These are phyloP conservation scores for Hortaea werneckii DNA, from an alignment of 2,329 filamentous ascomycete species.

Conservation along the genomic window DNA sequence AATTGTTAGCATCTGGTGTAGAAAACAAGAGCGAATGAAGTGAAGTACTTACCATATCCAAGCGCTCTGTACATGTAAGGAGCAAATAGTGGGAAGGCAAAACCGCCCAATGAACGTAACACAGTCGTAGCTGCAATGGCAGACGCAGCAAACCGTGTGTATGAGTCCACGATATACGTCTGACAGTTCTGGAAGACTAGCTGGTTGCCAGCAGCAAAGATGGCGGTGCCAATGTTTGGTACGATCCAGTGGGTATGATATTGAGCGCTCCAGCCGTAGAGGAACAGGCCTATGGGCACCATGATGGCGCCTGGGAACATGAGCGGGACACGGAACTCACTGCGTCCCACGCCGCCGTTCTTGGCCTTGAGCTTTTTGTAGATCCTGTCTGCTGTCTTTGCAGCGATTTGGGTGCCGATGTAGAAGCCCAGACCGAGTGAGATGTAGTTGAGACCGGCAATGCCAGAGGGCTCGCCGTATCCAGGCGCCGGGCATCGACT, in stretches of 20 bases:
- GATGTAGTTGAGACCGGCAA: constrained; percentile 30
- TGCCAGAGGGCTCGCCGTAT: constrained; percentile 19
- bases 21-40: background rate
- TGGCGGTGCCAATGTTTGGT: constrained; percentile 48
- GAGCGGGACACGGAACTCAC: constrained; percentile 39
- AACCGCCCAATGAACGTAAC: constrained; percentile 46
- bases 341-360: constrained; percentile 28
- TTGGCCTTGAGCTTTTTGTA: constrained; percentile 28
- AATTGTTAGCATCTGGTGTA: background rate
- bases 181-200: constrained; percentile 49
- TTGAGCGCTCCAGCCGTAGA: constrained; percentile 50
- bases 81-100: constrained; percentile 52
- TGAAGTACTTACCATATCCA: constrained; percentile 26
- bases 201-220: constrained; percentile 47
- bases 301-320: constrained; percentile 47
- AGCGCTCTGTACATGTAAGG: constrained; percentile 38
- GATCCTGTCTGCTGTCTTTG: constrained; percentile 27
- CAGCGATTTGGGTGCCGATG: constrained; percentile 35
- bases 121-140: constrained; percentile 47
- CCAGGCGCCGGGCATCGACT: constrained; percentile 1
- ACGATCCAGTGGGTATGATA: constrained; percentile 47
- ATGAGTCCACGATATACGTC: constrained; percentile 52
- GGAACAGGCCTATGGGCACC: constrained; percentile 46
- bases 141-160: constrained; percentile 37
- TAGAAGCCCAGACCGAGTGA: constrained; percentile 54